Base-by-base conservation (phyloP, 306 rosid species). In the Trifolium fragiferum region DNA sequence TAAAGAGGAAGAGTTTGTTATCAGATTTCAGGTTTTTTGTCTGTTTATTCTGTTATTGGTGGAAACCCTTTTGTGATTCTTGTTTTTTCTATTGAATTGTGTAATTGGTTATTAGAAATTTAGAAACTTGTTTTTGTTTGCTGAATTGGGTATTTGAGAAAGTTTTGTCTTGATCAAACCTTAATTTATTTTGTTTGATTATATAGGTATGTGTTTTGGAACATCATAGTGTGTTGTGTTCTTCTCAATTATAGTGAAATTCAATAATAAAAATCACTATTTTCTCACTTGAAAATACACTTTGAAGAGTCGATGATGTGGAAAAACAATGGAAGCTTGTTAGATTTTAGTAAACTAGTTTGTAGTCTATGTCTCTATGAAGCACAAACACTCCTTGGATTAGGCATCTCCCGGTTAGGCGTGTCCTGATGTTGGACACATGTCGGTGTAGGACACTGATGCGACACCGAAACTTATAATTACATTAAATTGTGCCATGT, bases 1-100 rank as follows among this genome's bases (percentile, higher is more conserved):
- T 68, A 88, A 87, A 77, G 99, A 94, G 81, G 97, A 94, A 74
- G 99, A 94, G 10, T 94, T 94, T 77, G 87, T 94, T 30, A 94
- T 94, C 61, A 87, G 89, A 10, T 90, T 94, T 66, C 99, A 94
- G 99, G 99, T 93, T 44, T 30, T 30, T 30, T 30, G 33, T 30
- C 33, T 30, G 33, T 4, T 30, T 30, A 1, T 30, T 30, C 78
- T 50, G 6, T 14, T 9, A 0, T 3, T 23, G 35, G 2, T 57
- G 11, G 32, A 30, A 30, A 3, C 66, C 10, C 12, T 51, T 37
- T 35, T 16, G 1, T 14, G n/a, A 41, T 72, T 72, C 62, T 65
- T 7, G 2, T 25, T 13, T 11, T 60, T 76, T 67, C 12, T 53
- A n/a, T 43, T 33, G 14, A 51, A 73, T 59, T 53, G 30, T 67